These are phyloP conservation scores for Ophiocytium majus DNA, from an alignment of 352 stramenopile species.

Conservation along the genomic window DNA sequence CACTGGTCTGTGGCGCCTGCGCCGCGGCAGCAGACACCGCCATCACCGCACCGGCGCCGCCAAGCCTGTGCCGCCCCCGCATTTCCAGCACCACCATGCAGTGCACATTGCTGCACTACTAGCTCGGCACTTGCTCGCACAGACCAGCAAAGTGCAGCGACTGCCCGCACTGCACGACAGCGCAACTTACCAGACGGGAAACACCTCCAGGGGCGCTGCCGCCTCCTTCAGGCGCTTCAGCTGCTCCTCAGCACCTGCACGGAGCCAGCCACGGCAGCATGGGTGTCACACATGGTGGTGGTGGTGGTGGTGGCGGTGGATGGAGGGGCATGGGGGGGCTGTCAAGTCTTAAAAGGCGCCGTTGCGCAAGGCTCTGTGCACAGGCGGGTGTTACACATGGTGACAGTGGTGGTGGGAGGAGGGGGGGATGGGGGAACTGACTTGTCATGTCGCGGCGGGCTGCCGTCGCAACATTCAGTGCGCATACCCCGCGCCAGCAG, in stretches of 20 bases:
- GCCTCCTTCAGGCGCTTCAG: neutral
- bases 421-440: neutral
- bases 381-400: no score
- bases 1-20: no score
- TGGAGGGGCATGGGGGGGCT: neutral
- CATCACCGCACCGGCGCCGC: no score
- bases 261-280: neutral
- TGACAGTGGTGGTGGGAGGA: no score
- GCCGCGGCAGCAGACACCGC: no score
- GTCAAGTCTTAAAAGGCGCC: neutral
- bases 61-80: neutral
- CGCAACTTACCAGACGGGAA: constrained; percentile 22
- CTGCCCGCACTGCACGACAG: no score
- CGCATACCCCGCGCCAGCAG: no score
- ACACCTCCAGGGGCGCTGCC: neutral
- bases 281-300: neutral
- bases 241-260: neutral
- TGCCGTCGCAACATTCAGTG: no score
- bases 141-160: no score
- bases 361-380: no score
- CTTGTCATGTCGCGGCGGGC: neutral
- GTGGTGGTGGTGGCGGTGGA: no score
- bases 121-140: no score
- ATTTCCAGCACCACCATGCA: neutral
- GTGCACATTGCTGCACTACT: neutral